Evolutionary conservation across 2,329 filamentous ascomycete species (phyloP).

Genomic region (Pseudogymnoascus sp.): DNA sequence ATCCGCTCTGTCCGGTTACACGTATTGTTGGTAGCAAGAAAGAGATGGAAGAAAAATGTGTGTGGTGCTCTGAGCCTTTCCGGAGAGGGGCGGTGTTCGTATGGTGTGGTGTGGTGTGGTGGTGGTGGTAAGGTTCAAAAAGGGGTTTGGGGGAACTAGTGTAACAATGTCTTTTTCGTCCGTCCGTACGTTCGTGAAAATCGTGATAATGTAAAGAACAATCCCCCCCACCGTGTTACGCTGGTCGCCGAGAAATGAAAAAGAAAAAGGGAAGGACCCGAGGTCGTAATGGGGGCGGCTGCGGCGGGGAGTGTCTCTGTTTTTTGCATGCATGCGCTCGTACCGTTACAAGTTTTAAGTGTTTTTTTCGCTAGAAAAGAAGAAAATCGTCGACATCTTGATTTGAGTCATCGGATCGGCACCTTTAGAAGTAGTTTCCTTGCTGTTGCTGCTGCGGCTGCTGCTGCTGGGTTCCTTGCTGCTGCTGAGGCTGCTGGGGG

Average conservation of each 20-base stretch:
- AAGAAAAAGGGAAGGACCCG: neutral
- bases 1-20: neutral
- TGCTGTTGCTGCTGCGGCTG: neutral
- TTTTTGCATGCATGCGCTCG: conserved; percentile 1
- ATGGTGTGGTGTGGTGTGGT: too few species aligned
- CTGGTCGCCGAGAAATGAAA: neutral
- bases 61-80: neutral
- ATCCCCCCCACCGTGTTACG: neutral
- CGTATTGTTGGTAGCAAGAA: neutral
- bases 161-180: conserved; percentile 8
- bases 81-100: neutral
- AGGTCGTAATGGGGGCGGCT: neutral
- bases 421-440: conserved; percentile 1
- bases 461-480: neutral
- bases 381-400: conserved; percentile 7
- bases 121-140: neutral
- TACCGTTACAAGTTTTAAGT: conserved; percentile 7
- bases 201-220: conserved; percentile 10
- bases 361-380: conserved; percentile 4
- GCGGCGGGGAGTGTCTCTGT: neutral
- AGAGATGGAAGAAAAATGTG: neutral
- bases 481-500: neutral
- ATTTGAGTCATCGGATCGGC: conserved; percentile 1
- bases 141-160: conserved; percentile 1
- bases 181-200: conserved; percentile 6